phyloP scores from a whole-genome alignment of 345 rosid genomes.

The Pugionium dolabratum region DNA sequence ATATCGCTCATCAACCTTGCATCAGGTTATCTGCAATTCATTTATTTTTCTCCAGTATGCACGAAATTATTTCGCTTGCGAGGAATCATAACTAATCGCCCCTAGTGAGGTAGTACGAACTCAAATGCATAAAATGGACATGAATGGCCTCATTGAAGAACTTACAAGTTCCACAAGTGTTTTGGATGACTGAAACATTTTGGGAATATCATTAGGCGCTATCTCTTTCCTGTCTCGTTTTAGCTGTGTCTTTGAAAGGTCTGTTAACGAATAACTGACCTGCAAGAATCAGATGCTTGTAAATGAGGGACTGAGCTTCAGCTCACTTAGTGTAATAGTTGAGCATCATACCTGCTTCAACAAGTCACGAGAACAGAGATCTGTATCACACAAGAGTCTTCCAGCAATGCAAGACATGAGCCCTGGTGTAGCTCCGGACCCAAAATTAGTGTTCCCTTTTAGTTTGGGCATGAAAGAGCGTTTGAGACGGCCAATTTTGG shows the following conservation, averaged over 20 bases:
- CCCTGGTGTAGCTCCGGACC: conserved; percentile 95
- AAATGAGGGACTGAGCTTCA: conserved; percentile 36
- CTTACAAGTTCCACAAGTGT: conserved; percentile 86
- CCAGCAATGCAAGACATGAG: conserved; percentile 95
- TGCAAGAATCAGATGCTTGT: conserved; percentile 46
- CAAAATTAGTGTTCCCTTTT: conserved; percentile 70
- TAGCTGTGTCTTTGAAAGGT: conserved; percentile 86
- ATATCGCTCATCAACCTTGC: conserved; percentile 19
- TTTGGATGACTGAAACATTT: conserved; percentile 79
- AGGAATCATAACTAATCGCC: conserved; percentile 18
- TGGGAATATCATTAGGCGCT: conserved; percentile 68
- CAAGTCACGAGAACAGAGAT: conserved; percentile 83
- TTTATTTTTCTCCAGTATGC: conserved; percentile 18
- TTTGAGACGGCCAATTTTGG: conserved; percentile 95
- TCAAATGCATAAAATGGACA: conserved; percentile 18
- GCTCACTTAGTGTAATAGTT: conserved; percentile 15
- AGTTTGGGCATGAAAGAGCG: conserved; percentile 94
- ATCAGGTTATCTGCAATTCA: neutral
- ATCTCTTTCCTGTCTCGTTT: conserved; percentile 88
- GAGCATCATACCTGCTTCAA: conserved; percentile 70
- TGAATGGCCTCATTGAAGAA: conserved; percentile 35
- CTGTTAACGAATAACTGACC: conserved; percentile 97
- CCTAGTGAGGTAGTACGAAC: conserved; percentile 9
- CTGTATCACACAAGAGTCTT: conserved; percentile 91
- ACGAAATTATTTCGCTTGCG: conserved; percentile 1